Conservation (phyloP, 1,139 yeast genomes). For the Lodderomyces parapsilosis region DNA sequence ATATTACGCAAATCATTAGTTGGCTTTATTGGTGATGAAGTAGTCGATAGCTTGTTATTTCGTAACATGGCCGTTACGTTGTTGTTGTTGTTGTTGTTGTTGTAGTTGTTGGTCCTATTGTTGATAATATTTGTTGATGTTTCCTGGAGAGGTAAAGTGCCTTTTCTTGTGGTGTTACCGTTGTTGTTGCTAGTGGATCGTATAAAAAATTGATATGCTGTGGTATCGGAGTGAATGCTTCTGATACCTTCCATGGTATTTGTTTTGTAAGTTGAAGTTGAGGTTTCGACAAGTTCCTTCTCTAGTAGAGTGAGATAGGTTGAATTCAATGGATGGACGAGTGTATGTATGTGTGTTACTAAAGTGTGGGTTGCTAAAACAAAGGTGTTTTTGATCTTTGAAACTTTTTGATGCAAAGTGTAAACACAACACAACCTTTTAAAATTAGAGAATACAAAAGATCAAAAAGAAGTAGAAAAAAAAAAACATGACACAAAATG, state of each 20-base stretch:
- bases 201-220: constrained; percentile 3
- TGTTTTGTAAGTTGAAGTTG: background rate
- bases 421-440: too few relatives aligned
- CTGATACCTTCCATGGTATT: constrained; percentile 10
- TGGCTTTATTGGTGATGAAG: constrained; percentile 15
- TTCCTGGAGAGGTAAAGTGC: constrained; percentile 10
- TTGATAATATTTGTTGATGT: constrained; percentile 7
- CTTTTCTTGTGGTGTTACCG: background rate
- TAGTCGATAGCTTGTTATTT: background rate
- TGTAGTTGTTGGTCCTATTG: too few relatives aligned
- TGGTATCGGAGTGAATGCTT: constrained; percentile 2
- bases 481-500: background rate
- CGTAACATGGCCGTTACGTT: background rate
- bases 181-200: background rate
- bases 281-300: background rate
- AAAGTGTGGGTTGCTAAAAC: too few relatives aligned
- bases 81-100: constrained; percentile 1
- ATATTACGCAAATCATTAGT: constrained; percentile 18
- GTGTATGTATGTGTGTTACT: too few relatives aligned
- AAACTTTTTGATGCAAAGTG: too few relatives aligned
- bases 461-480: background rate
- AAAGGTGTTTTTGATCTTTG: too few relatives aligned
- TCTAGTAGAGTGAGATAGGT: background rate
- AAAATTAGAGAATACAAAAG: too few relatives aligned
- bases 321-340: too few relatives aligned